These are phyloP conservation scores for Cunninghamia lanceolata DNA, from an alignment of 75 land plant species.

Conservation along the genomic window DNA sequence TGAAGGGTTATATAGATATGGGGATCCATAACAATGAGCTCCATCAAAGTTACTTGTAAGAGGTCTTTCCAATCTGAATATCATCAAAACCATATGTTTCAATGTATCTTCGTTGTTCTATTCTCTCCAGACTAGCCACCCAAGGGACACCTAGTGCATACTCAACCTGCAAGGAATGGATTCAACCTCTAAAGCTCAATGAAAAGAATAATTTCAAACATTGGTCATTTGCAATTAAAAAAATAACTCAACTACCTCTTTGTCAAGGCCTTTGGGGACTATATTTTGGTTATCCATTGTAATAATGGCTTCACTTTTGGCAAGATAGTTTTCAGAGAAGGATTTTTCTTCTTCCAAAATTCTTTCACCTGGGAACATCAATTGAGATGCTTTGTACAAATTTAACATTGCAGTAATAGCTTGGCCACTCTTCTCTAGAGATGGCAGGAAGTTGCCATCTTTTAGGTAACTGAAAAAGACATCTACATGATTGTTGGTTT, in stretches of 20 bases:
- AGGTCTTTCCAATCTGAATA: conserved; percentile 46
- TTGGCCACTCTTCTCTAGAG: conserved; percentile 16
- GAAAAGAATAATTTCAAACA: background rate
- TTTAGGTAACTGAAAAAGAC: conserved; percentile 3
- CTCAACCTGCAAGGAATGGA: conserved; percentile 40
- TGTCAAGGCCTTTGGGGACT: conserved; percentile 9
- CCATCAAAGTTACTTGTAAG: conserved; percentile 38
- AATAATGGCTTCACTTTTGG: conserved; percentile 15
- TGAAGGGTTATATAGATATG: background rate
- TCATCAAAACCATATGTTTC: conserved; percentile 32
- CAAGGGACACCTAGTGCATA: conserved; percentile 53
- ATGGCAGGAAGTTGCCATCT: conserved; percentile 1
- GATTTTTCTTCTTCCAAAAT: conserved; percentile 33
- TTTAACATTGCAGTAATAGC: conserved; percentile 32
- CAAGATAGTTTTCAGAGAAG: conserved; percentile 38
- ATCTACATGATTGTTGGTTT: background rate
- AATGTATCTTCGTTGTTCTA: conserved; percentile 48
- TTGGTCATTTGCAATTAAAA: background rate
- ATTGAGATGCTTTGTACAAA: conserved; percentile 58
- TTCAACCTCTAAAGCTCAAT: background rate
- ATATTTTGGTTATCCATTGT: conserved; percentile 10
- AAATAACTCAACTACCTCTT: conserved; percentile 18
- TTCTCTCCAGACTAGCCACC: conserved; percentile 39
- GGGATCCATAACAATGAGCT: background rate
- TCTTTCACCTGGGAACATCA: conserved; percentile 37